Base-by-base conservation (phyloP, 176 grass and related monocot genomes). In the Echinochloa phyllopogon region DNA sequence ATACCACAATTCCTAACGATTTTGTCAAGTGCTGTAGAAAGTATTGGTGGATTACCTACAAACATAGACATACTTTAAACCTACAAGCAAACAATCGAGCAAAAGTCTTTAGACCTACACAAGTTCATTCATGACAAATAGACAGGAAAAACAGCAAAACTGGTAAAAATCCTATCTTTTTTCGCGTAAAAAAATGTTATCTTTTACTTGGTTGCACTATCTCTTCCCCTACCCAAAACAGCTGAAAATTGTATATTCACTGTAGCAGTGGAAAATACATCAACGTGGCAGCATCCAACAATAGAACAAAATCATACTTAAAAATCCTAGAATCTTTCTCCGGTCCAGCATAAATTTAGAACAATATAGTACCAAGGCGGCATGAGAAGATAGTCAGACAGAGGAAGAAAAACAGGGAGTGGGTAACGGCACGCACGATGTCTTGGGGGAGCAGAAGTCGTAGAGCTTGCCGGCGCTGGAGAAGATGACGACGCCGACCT, bases 401-500 rank as follows among this genome's bases (percentile, higher is more conserved):
- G 2, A 21, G 41, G 12, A 38, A 2, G 59, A 3, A 24, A 12
- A 76, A 15, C 33, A 27, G 20, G 10, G 51, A 38, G 38, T 8
- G 65, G 41, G 3, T 13, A 59, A 77, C 18, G 48, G 48, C 11
- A 70, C 89, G 75, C 64, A 94, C 92, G 88, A 89, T 85, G 84
- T 84, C 44, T 90, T 87, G 33, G 92, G 84, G 79, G 92, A 94
- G 83, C 95, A 94, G 95, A 79, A 97, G 69, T 97, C 92, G 39
- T 87, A 94, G 74, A 93, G 91, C 95, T 97, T 97, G 84, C 95
- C 95, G 82, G 86, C 91, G 87, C 88, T 94, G 84, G 92, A 94
- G 95, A 97, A 97, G 92, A 94, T 81, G 81, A 97, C 69, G 75
- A 91, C 87, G 86, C 92, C 91, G 69, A 97, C 92, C 73, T 94